Conservation (phyloP, 768 basidiomycete species). For the Lactifluus volemus region DNA sequence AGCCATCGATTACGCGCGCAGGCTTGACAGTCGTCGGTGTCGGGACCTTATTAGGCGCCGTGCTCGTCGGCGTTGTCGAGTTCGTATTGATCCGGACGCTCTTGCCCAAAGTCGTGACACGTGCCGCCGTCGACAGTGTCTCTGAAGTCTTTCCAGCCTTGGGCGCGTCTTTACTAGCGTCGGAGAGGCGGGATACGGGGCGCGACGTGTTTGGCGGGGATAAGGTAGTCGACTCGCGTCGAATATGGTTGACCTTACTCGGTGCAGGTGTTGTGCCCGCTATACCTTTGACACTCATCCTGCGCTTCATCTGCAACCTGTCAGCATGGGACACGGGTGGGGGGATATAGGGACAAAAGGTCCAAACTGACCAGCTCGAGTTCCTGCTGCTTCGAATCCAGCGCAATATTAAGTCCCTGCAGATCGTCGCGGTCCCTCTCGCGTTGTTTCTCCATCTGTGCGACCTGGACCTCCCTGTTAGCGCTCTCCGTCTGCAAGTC, state of each 20-base stretch:
- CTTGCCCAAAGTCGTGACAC: conserved; percentile 17
- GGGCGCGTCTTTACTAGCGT: conserved; percentile 11
- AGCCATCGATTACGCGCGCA: conserved; percentile 3
- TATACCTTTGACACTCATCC: conserved; percentile 15
- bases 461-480: conserved; percentile 72
- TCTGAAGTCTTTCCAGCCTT: conserved; percentile 13
- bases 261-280: conserved; percentile 13
- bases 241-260: conserved; percentile 10
- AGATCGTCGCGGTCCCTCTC: conserved; percentile 68
- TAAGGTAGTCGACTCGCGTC: conserved; percentile 17
- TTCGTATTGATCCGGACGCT: conserved; percentile 18
- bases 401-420: conserved; percentile 77
- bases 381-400: conserved; percentile 93
- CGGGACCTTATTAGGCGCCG: neutral
- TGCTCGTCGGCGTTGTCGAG: conserved; percentile 3
- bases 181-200: conserved; percentile 18
- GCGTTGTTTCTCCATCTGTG: conserved; percentile 60
- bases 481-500: conserved; percentile 74
- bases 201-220: conserved; percentile 10
- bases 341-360: neutral
- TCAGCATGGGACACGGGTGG: neutral
- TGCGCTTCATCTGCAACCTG: conserved; percentile 14
- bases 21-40: conserved; percentile 14
- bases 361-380: conserved; percentile 63
- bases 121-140: neutral